Percentiles rank a stretch among this genome's conserved stretches.
Conservation (phyloP, 768 basidiomycete genomes). For the Tricholoma sp. region DNA sequence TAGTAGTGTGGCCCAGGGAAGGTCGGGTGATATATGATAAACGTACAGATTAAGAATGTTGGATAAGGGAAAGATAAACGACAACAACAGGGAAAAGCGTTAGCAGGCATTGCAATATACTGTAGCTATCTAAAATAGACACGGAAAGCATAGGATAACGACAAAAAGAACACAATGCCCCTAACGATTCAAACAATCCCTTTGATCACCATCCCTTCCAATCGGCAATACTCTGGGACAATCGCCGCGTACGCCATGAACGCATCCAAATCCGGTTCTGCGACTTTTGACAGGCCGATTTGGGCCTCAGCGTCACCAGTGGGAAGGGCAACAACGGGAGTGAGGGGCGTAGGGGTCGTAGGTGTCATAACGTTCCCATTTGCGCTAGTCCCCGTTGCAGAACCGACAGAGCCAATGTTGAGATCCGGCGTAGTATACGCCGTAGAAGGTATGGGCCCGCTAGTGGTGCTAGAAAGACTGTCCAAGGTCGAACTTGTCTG, state of each 20-base stretch:
- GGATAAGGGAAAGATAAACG: not conserved
- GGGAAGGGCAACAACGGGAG: slow-evolving; percentile 66
- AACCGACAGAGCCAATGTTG: slow-evolving; percentile 27
- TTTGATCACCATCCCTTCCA: slow-evolving; percentile 78
- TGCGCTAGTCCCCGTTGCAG: slow-evolving; percentile 20
- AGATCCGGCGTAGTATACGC: slow-evolving; percentile 66
- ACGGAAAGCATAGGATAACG: slow-evolving; percentile 2
- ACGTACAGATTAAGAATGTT: not conserved
- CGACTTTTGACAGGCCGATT: slow-evolving; percentile 75
- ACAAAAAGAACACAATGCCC: not conserved
- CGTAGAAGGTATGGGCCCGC: slow-evolving; percentile 28
- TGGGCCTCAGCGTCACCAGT: slow-evolving; percentile 71
- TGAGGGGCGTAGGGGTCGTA: slow-evolving; percentile 53
- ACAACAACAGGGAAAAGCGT: not conserved
- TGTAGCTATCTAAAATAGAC: not conserved
- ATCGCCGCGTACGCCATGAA: slow-evolving; percentile 84
- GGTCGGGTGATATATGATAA: too few species aligned
- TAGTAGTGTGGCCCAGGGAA: too few species aligned
- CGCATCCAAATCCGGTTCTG: slow-evolving; percentile 79
- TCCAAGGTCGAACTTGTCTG: slow-evolving; percentile 44
- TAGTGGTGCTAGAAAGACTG: slow-evolving; percentile 26
- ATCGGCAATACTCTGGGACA: slow-evolving; percentile 75
- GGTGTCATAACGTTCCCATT: slow-evolving; percentile 33
- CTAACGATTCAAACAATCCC: slow-evolving; percentile 34
- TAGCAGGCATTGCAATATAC: slow-evolving; percentile 1